These are phyloP conservation scores for Stemphylium beticola DNA, from an alignment of 2,329 filamentous ascomycete species.

Conservation along the genomic window DNA sequence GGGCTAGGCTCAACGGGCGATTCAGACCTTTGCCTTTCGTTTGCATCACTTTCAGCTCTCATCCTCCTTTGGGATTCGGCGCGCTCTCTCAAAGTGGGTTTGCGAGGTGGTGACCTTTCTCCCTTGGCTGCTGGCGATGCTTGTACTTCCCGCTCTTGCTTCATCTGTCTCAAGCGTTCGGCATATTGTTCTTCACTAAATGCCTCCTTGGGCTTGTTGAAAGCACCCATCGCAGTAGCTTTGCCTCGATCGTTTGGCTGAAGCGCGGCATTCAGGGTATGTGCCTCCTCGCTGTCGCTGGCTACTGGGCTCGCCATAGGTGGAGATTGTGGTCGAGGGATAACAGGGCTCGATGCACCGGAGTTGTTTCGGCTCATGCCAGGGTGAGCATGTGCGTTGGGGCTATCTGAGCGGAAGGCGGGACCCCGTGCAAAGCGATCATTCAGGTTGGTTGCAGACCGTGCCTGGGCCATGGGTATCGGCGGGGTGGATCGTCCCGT, in stretches of 20 bases:
- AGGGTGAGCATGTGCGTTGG: constrained; percentile 49
- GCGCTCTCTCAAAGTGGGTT: constrained; percentile 42
- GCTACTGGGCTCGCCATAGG: constrained; percentile 69
- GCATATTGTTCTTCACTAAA: constrained; percentile 88
- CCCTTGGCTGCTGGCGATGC: constrained; percentile 19
- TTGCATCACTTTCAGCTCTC: constrained; percentile 31
- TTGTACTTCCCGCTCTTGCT: constrained; percentile 71
- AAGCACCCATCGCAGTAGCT: constrained; percentile 74
- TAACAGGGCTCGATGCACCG: constrained; percentile 49
- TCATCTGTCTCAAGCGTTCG: constrained; percentile 80
- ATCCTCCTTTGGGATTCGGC: constrained; percentile 45
- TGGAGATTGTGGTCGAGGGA: constrained; percentile 55
- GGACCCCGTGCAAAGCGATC: constrained; percentile 52
- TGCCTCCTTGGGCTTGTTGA: constrained; percentile 73
- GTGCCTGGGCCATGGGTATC: constrained; percentile 50
- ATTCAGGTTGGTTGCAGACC: constrained; percentile 56
- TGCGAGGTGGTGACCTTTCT: constrained; percentile 31
- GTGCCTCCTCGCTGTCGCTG: constrained; percentile 73
- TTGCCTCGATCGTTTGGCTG: constrained; percentile 81
- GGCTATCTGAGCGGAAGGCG: constrained; percentile 55
- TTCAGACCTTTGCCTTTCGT: constrained; percentile 35
- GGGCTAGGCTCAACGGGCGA: constrained; percentile 42
- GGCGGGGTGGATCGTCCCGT: constrained; percentile 61
- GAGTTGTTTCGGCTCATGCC: constrained; percentile 43
- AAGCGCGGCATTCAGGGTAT: constrained; percentile 66